Evolutionary conservation across 306 rosid species (phyloP).

Genomic region (Inga laurina): DNA sequence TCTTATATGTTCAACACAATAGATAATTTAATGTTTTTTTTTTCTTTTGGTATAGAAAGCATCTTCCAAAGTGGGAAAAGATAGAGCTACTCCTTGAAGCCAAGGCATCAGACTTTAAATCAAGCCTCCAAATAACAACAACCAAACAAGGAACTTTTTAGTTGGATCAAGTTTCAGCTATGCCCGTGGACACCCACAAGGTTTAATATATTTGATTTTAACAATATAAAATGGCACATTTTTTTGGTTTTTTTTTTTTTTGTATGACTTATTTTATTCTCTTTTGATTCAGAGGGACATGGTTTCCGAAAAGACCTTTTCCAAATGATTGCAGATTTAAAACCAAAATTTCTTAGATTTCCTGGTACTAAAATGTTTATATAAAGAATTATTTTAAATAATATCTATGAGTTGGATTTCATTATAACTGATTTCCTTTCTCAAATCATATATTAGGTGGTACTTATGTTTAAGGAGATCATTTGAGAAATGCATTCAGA

Average conservation of each 20-base stretch:
- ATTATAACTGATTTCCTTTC: no score
- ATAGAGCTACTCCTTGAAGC: constrained; percentile 10
- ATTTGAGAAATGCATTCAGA: no score
- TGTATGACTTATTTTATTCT: background rate
- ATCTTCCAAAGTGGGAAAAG: constrained; percentile 36
- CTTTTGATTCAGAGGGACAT: background rate
- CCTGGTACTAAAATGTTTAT: no score
- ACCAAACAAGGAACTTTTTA: constrained; percentile 32
- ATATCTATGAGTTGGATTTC: no score
- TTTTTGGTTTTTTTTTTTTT: background rate
- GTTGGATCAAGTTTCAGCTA: constrained; percentile 31
- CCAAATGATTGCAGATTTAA: no score
- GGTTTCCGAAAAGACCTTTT: background rate
- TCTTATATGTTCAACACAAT: no score
- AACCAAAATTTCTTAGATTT: no score
- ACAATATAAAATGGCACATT: background rate
- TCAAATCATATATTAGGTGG: no score
- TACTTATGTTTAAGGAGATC: no score
- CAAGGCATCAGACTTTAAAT: background rate
- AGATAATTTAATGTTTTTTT: constrained; percentile 36
- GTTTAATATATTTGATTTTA: background rate
- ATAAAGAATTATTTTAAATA: no score
- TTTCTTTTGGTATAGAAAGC: background rate
- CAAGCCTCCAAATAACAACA: constrained; percentile 35
- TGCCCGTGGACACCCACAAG: background rate